Base-by-base conservation (phyloP, 129 eudicot species). In the Flaveria linearis region DNA sequence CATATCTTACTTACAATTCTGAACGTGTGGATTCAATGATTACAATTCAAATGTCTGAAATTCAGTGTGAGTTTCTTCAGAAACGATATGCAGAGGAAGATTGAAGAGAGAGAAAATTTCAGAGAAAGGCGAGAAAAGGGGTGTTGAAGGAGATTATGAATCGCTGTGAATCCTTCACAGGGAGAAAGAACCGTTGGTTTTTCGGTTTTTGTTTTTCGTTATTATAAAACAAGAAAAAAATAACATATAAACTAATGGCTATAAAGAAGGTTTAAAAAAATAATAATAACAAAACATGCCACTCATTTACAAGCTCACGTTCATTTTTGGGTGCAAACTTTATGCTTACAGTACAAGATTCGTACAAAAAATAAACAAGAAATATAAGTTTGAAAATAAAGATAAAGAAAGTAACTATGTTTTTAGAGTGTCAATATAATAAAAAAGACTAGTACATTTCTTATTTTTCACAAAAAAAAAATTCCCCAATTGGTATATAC, bases 51-150 rank as follows among this genome's bases (percentile, higher is more conserved):
- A 65, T 73, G 33, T 20, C 66, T 16, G 67, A 66, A 66, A 76
- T 36, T 26, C n/a, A 5, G 65, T 65, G 55, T 33, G 41, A 16
- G 73, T 55, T 47, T 64, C 30, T 72, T 66, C 49, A 42, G 55
- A 79, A 73, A 41, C 68, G 49, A 51, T 26, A 64, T 64, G 26
- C 65, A 67, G 30, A 80, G 62, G 65, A 49, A 25, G 75, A 12
- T 74, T 77, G 69, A 68, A 45, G 82, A 69, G 82, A 74, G 79
- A 78, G 82, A 70, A 36, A 71, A 7, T 50, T 71, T 39, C 45
- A 61, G 66, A 62, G 72, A 63, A 61, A 71, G 63, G 77, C 41
- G 41, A 36, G 41, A 72, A 61, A 62, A 50, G 82, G 78, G 63
- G 53, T 33, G 41, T 65, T 58, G 72, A 78, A 60, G 58, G 15